Evolutionary conservation across 2,329 filamentous ascomycete species (phyloP).

Genomic region (Fusarium heterosporum): DNA sequence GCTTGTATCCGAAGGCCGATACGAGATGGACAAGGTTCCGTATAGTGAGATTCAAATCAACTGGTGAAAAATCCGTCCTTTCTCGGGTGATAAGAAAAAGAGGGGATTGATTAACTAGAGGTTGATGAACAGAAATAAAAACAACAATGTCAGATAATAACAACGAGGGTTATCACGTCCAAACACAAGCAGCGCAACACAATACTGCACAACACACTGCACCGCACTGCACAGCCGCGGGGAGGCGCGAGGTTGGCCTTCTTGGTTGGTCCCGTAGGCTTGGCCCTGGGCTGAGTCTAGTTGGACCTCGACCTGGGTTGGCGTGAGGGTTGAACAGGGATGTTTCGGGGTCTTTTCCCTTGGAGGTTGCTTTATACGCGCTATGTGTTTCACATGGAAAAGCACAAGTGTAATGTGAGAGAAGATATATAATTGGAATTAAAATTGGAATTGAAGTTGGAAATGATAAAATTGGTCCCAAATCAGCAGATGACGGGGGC

Average conservation of each 20-base stretch:
- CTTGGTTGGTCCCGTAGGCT: constrained; percentile 30
- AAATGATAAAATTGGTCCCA: neutral
- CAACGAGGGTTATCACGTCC: constrained; percentile 31
- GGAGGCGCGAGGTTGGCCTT: constrained; percentile 44
- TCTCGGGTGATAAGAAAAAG: neutral
- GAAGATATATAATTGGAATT: neutral
- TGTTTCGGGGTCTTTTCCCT: constrained; percentile 29
- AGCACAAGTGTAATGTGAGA: constrained; percentile 5
- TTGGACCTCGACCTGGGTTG: constrained; percentile 20
- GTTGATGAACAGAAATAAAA: constrained; percentile 17
- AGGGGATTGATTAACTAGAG: constrained; percentile 11
- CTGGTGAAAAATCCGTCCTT: neutral
- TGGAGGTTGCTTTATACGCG: constrained; percentile 14
- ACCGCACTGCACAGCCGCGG: constrained; percentile 31
- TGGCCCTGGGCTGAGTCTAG: constrained; percentile 38
- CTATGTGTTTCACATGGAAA: constrained; percentile 27
- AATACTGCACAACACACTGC: neutral
- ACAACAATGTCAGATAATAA: constrained; percentile 2
- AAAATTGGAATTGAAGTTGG: neutral
- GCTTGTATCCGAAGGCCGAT: constrained; percentile 4
- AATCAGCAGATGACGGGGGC: constrained; percentile 11
- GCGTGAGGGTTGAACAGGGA: constrained; percentile 23
- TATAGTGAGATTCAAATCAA: constrained; percentile 9
- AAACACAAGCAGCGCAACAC: constrained; percentile 20
- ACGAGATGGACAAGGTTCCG: constrained; percentile 23